Base-by-base conservation (phyloP, 768 basidiomycete genomes). In the Cystofilobasidium capitatum region DNA sequence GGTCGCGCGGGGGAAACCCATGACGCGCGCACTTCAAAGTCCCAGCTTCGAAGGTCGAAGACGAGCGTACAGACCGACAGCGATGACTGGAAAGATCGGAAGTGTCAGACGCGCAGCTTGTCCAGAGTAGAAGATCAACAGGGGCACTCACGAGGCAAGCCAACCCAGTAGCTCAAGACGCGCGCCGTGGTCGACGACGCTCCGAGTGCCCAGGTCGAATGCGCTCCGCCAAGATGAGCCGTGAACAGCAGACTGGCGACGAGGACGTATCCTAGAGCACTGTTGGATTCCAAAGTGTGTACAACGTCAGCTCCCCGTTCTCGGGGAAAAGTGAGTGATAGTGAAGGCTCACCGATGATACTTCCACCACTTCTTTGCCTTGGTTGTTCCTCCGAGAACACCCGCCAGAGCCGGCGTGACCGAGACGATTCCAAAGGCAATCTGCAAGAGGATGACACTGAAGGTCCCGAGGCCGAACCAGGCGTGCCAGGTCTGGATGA, bases 191-290 rank as follows among this genome's bases (percentile, higher is more conserved):
- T 9, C 6, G 47, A 49, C n/a, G 51, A 12, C 22, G 35, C 16
- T 26, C 35, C 35, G 24, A 64, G 49, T 2, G 63, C 35, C 63
- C 63, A 64, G 37, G 63, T 64, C 37, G 63, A 64, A 13, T 64
- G 63, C 16, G 63, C 49, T 1, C 63, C 63, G 29, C 63, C 63
- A n/a, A 64, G 49, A 17, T 54, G 54, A 3, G 63, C 63, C 12
- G 51, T 64, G 33, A 39, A 16, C 10, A 64, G 36, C 35, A 64
- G 37, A 4, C 29, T 13, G 3, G 49, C 47, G 31, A 64, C 26
- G 35, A 64, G 47, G 31, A 39, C 40, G 63, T 62, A 62, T 16
- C 61, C 61, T 35, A 47, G 49, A 37, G 63, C 55, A 20, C 47
- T 40, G 47, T 4, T 49, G 26, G 29, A 40, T 17, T 49, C 31